phyloP scores from a whole-genome alignment of 495 filamentous ascomycete species.

The Neurospora sp. region DNA sequence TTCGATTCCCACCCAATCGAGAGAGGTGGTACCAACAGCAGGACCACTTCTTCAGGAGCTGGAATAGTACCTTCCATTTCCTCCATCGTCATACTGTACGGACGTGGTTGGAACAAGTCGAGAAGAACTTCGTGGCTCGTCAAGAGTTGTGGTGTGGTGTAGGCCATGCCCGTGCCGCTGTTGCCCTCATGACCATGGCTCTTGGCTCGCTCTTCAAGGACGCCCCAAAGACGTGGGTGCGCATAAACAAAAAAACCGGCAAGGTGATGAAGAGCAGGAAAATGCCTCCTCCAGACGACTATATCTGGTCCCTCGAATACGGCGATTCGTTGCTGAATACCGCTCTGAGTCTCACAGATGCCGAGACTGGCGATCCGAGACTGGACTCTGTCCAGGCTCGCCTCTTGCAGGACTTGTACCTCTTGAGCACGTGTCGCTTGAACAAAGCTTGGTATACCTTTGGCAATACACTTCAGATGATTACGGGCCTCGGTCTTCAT shows the following conservation, averaged over 20 bases:
- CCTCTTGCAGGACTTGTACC: conserved; percentile 18
- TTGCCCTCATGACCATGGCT: conserved; percentile 17
- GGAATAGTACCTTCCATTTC: conserved; percentile 17
- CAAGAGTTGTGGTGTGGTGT: conserved; percentile 6
- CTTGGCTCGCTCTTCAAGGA: conserved; percentile 11
- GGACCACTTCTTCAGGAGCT: conserved; percentile 10
- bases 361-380: conserved; percentile 7
- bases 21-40: conserved; percentile 9
- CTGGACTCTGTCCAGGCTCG: conserved; percentile 17
- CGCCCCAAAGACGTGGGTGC: neutral
- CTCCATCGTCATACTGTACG: conserved; percentile 11
- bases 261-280: neutral
- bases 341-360: conserved; percentile 7
- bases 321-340: conserved; percentile 12
- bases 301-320: conserved; percentile 10
- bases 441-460: conserved; percentile 18
- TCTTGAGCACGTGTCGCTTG: conserved; percentile 15
- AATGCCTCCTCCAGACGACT: conserved; percentile 1
- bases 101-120: conserved; percentile 10
- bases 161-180: conserved; percentile 12
- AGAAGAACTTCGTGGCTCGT: conserved; percentile 6
- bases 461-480: conserved; percentile 15
- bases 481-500: conserved; percentile 21
- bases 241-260: neutral
- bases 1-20: neutral